Evolutionary conservation across 225 moss, liverwort and hornwort genomes (phyloP), one percentile per base, ranked within the genome.

Genomic region (Pleurozium schreberi): DNA sequence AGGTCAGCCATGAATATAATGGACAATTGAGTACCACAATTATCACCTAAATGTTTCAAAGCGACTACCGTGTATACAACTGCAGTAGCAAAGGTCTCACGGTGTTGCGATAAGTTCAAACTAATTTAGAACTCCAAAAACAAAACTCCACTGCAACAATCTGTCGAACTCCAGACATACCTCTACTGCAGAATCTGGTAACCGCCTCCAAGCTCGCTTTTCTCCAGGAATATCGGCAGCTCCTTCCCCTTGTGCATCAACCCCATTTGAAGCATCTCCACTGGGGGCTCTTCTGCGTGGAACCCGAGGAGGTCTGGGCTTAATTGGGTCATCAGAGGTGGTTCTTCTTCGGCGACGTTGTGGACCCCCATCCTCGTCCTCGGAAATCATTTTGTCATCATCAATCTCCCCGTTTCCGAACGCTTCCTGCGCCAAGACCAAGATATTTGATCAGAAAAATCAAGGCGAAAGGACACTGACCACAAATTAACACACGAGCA

Each of bases 291-390:
- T 88, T 67, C 83, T 82, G 28, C 89, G 93, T 85, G 90, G 92
- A 86, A 90, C 89, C 83, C 82, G 91, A 90, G 86, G 87, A 87
- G 80, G 90, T 88, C 88, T 89, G 85, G 88, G 90, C 55, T 86
- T 90, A 84, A 57, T 90, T 30, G 91, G 91, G 49, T 90, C 93
- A 89, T 96, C 96, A 61, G 91, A 92, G 67, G 71, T 88, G 26
- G 91, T 93, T 91, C 91, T 93, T 79, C 95, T 89, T 36, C 95
- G 92, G 49, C 91, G 90, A 30, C 94, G 91, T 47, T 92, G 83
- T 80, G 98, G 97, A 87, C 98, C 98, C 98, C 98, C 96, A 88
- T 97, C 98, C 90, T 97, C 98, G 88, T 99, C 98, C 71, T 96
- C 97, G 10, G 98, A 96, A n/a, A 87, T 74, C 4, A 75, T 64